Evolutionary conservation across 306 rosid genomes (phyloP), one percentile per base, ranked within the genome.

Genomic region (Herpetospermum pedunculosum): DNA sequence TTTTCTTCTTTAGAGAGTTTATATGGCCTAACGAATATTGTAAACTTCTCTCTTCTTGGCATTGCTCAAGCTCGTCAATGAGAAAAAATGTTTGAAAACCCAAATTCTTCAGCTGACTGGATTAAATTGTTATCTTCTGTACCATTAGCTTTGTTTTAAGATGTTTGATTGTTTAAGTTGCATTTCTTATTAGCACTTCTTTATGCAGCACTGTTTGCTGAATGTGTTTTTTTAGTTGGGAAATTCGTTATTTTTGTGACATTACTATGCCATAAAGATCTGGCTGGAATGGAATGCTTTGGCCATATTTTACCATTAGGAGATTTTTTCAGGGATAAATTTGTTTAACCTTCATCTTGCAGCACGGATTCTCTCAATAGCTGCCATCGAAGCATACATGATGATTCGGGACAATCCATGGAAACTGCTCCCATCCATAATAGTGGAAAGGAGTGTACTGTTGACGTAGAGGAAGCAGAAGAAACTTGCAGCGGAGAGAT

Each of bases 401-500:
- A 49, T n/a, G 47, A 57, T 13, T 65, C 32, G n/a, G 72, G 72
- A 41, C 73, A 41, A 49, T 62, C 14, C 30, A 44, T 15, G 47
- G 72, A 46, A 77, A 74, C 73, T 69, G 40, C 72, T 23, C 64
- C 72, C 9, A 19, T 73, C 23, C 47, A 71, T 16, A 49, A 40
- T 64, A 48, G 71, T 60, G 8, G 30, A 49, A 63, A 30, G 70
- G 74, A 78, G 58, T 58, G 83, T 29, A 41, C 0, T 55, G 21
- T 63, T 47, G 79, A 23, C 18, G 50, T 47, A 18, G 84, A 81
- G 79, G 89, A 69, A 83, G 77, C 80, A 8, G 84, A 78, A 78
- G 84, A 86, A 76, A 79, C 77, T 55, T 80, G 88, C 82, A 82
- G 74, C 6, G 88, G 92, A 55, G 74, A 84, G 76, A 49, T 74